Percentiles rank a stretch among this genome's conserved stretches.
These are phyloP conservation scores for Phaeotremella fagi DNA, from an alignment of 768 basidiomycete species.

Conservation along the genomic window DNA sequence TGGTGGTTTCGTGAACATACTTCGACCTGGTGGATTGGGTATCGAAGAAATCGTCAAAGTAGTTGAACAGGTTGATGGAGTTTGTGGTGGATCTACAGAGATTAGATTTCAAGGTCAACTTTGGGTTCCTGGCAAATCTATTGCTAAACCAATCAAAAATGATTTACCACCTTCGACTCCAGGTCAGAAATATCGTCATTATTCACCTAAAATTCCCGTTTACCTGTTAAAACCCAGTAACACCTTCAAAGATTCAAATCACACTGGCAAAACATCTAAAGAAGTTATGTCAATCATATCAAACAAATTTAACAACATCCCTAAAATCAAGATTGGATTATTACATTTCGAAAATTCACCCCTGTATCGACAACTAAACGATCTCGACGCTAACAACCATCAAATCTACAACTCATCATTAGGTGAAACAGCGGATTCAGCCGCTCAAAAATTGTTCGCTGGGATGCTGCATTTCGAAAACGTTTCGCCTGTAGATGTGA, in stretches of 20 bases:
- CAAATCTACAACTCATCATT: constrained; percentile 35
- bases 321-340: constrained; percentile 12
- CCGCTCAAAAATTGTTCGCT: constrained; percentile 79
- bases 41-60: constrained; percentile 75
- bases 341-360: constrained; percentile 38
- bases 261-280: constrained; percentile 44
- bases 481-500: constrained; percentile 62
- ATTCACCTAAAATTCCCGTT: constrained; percentile 84
- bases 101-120: constrained; percentile 37
- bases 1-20: constrained; percentile 63
- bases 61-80: constrained; percentile 51
- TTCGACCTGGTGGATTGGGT: constrained; percentile 87
- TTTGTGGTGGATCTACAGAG: constrained; percentile 44
- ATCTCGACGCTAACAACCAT: background rate
- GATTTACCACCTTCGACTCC: constrained; percentile 73
- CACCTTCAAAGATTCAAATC: constrained; percentile 50
- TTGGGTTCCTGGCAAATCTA: constrained; percentile 14
- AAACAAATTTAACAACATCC: background rate
- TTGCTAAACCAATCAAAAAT: background rate
- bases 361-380: constrained; percentile 12
- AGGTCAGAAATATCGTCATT: constrained; percentile 98
- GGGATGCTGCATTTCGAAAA: constrained; percentile 74
- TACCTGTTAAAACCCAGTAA: constrained; percentile 55
- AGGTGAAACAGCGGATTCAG: constrained; percentile 53
- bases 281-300: background rate